Evolutionary conservation across 2,329 filamentous ascomycete species (phyloP).

Genomic region (Trichoderma oligosporum): DNA sequence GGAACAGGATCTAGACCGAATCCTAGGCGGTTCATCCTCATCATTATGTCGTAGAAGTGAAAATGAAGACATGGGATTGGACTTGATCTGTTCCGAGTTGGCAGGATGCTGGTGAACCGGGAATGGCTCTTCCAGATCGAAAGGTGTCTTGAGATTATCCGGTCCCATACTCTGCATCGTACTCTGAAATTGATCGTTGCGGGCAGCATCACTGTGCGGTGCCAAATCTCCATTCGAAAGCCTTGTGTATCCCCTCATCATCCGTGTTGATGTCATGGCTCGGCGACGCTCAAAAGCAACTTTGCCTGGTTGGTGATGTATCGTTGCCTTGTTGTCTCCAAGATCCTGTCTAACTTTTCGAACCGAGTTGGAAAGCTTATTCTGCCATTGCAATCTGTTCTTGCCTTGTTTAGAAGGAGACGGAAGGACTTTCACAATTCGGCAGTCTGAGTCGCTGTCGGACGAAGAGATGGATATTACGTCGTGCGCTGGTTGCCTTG

Average conservation of each 20-base stretch:
- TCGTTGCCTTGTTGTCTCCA: background rate
- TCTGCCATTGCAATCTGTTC: background rate
- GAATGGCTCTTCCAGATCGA: background rate
- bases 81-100: background rate
- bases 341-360: background rate
- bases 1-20: background rate
- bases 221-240: background rate
- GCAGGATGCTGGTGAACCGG: background rate
- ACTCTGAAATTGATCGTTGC: background rate
- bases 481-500: background rate
- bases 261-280: background rate
- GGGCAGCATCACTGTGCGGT: background rate
- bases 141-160: background rate
- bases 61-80: background rate
- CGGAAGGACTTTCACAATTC: background rate
- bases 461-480: background rate
- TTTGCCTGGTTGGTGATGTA: background rate
- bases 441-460: slow-evolving; percentile 5
- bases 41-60: background rate
- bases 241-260: background rate
- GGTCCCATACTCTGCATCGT: background rate
- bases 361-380: background rate
- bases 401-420: background rate
- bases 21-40: background rate
- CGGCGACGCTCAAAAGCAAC: background rate